These are phyloP conservation scores for Scedosporium dehoogii DNA, from an alignment of 2,329 filamentous ascomycete genomes.

Conservation along the genomic window DNA sequence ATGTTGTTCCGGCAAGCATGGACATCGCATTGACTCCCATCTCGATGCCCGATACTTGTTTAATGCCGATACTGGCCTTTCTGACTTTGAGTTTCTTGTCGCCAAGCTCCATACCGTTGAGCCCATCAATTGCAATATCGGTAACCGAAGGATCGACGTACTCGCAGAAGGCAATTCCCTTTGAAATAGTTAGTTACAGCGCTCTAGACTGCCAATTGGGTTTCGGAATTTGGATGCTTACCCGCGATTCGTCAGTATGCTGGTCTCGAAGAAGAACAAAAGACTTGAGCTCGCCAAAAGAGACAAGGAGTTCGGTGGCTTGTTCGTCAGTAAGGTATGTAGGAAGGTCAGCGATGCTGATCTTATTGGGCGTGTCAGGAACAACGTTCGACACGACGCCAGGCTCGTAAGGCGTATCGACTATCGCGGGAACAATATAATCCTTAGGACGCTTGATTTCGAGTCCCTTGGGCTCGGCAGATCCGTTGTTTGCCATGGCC, in stretches of 20 bases:
- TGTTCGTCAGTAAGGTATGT: conserved; percentile 83
- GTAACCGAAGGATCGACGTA: conserved; percentile 70
- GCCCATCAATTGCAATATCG: conserved; percentile 75
- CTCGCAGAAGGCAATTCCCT: conserved; percentile 96
- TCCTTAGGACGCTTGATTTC: conserved; percentile 85
- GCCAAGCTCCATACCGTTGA: conserved; percentile 89
- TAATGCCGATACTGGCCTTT: conserved; percentile 84
- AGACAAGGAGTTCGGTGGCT: conserved; percentile 77
- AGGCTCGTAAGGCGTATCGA: conserved; percentile 61
- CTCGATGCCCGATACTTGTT: conserved; percentile 85
- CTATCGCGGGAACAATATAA: conserved; percentile 81
- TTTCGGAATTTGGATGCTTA: conserved; percentile 37
- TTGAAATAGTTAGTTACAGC: conserved; percentile 18
- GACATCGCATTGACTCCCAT: conserved; percentile 98
- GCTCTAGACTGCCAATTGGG: not conserved
- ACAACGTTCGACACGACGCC: conserved; percentile 73
- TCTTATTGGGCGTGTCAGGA: conserved; percentile 88
- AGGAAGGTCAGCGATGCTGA: conserved; percentile 85
- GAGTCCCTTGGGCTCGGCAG: conserved; percentile 44
- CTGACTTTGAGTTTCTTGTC: conserved; percentile 77
- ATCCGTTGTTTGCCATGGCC: conserved; percentile 33
- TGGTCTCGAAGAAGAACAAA: conserved; percentile 85
- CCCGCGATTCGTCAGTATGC: conserved; percentile 75
- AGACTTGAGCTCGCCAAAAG: conserved; percentile 87
- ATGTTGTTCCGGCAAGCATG: conserved; percentile 85